Evolutionary conservation across 768 basidiomycete genomes (phyloP), one percentile per base, ranked within the genome.

Genomic region (Phylloporus sp.): DNA sequence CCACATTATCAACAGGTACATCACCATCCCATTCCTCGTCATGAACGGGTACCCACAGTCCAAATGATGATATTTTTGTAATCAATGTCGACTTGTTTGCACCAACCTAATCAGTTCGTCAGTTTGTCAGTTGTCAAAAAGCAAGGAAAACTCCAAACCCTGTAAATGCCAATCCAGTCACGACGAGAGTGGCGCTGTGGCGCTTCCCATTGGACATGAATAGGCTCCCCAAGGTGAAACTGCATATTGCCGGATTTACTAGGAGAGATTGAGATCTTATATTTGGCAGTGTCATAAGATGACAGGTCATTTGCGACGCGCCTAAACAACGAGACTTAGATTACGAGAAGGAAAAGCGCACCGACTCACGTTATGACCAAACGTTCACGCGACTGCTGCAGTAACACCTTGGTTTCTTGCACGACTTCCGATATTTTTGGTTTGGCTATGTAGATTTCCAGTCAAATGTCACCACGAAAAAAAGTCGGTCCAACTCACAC

Each of bases 101-200:
- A 27, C 91, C 94, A 46, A 95, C 78, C 88, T 90, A 60, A 48
- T 44, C 31, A n/a, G 12, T 44, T 26, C 26, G 39, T 59, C 32
- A 49, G 27, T 55, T 34, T 24, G 31, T 35, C 45, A 5, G 15
- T 6, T 12, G 24, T 22, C 18, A 34, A 41, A 18, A 20, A 24
- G 45, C 24, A 31, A 50, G 7, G 34, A 36, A 2, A 43, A 45
- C 42, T 74, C 13, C 58, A 35, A 59, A 90, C 90, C 65, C 86
- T 78, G 65, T 93, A 93, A 23, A 97, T 81, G 13, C 95, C 97
- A 61, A 99, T 88, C 97, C 97, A 98, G 67, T 99, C 97, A 59
- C 84, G 83, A 12, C 90, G 79, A 12, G 94, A 95, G 64, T 97
- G 95, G 48, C 82, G 79, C 31, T 74, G 70, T 1, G 95, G 95